Percentiles rank a stretch among this genome's conserved stretches.
Conservation (phyloP, 2,329 filamentous ascomycete genomes). For the Colletotrichum euphorbiae region DNA sequence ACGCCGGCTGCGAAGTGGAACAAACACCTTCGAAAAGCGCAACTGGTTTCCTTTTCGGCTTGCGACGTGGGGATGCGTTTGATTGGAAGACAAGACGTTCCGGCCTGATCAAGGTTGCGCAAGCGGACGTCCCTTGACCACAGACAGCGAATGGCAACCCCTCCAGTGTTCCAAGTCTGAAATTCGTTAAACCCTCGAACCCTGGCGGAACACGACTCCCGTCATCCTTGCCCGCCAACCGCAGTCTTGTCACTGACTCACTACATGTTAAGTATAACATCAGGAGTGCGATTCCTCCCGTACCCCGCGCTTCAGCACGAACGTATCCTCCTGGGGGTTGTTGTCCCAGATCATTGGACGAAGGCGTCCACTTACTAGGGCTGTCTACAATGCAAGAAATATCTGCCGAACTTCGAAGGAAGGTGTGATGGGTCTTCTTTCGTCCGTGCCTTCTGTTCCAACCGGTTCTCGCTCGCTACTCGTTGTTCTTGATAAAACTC, state of each 20-base stretch:
- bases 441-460: constrained; percentile 10
- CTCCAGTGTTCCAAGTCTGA: background rate
- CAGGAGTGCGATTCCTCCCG: background rate
- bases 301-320: constrained; percentile 18
- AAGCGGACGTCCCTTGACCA: background rate
- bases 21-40: constrained; percentile 7
- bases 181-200: background rate
- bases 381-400: constrained; percentile 4
- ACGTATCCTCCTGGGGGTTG: background rate
- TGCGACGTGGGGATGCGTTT: constrained; percentile 3
- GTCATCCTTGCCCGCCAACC: background rate
- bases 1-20: background rate
- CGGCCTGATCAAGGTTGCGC: constrained; percentile 9
- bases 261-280: background rate
- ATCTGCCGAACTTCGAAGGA: constrained; percentile 22
- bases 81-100: background rate
- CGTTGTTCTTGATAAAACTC: constrained; percentile 3
- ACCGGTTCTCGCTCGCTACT: background rate
- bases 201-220: background rate
- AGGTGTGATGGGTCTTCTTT: background rate
- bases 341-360: constrained; percentile 17
- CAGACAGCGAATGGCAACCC: background rate
- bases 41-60: constrained; percentile 16
- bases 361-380: background rate
- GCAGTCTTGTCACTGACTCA: background rate